Evolutionary conservation across 108 stramenopile genomes (phyloP), one percentile per base, ranked within the genome.

Genomic region (Nitzschia putrida): DNA sequence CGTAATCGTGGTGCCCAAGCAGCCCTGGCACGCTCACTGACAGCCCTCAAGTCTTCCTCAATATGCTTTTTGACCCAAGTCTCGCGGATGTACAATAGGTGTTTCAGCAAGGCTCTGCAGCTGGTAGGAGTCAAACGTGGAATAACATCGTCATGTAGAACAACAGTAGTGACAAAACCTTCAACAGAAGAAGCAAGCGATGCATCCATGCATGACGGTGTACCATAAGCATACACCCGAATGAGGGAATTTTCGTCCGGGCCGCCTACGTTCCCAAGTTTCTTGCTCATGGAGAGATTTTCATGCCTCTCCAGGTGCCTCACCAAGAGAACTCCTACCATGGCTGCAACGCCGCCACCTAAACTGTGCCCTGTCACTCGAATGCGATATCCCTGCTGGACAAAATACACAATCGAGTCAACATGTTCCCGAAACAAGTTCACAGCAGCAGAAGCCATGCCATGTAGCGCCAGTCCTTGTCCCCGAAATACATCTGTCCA

Each of bases 61-160:
- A 94, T 80, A 71, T 94, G 89, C 20, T 72, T 76, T 61, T 88
- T 88, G 9, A 94, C 92, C 92, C 95, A 92, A 43, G 90, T 91
- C 61, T 93, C 88, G 38, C 91, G 82, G 59, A 93, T 86, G 56
- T 88, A 75, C 45, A 96, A 75, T 10, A 98, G 78, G 61, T 96
- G 92, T 63, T 91, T 89, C 71, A 96, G 61, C 49, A 96, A 74
- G 2, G 81, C 84, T 24, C 96, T 85, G 34, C 95, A 92, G 50
- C 87, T 88, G 38, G 85, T 90, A 9, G 95, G 93, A 34, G 95
- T 98, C 61, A 98, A 75, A 1, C 96, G 90, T 1, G 96, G 95
- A 38, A 98, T 84, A 43, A 95, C 91, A 74, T 98, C 97, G 73
- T 98, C 97, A 57, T 96, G 96, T 16, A 95, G 74, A 16, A 98